phyloP scores from a whole-genome alignment of 2,329 filamentous ascomycete genomes.

The Emmonsiellopsis sp. region DNA sequence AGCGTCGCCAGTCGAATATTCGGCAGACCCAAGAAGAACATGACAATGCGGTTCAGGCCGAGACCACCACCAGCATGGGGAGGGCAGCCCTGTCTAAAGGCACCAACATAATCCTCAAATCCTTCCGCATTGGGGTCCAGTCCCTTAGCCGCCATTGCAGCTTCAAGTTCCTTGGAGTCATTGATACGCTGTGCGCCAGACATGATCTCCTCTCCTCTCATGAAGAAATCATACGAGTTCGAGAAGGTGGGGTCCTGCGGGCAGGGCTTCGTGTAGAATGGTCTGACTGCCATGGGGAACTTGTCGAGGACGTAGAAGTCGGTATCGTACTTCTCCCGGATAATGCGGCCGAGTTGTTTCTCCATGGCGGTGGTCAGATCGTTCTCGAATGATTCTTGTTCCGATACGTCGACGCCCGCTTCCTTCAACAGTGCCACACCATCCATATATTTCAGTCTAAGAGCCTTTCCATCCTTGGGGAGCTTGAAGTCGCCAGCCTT shows the following conservation, averaged over 20 bases:
- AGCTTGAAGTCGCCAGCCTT: slow-evolving; percentile 43
- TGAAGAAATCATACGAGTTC: slow-evolving; percentile 63
- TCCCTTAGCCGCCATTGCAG: slow-evolving; percentile 50
- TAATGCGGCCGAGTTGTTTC: slow-evolving; percentile 70
- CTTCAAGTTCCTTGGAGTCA: slow-evolving; percentile 48
- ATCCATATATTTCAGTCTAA: slow-evolving; percentile 43
- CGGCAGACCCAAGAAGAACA: slow-evolving; percentile 57
- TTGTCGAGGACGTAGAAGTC: slow-evolving; percentile 98
- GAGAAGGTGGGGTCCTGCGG: slow-evolving; percentile 56
- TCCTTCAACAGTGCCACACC: slow-evolving; percentile 40
- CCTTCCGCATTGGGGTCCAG: slow-evolving; percentile 51
- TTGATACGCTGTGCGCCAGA: slow-evolving; percentile 60
- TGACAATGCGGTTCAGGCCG: slow-evolving; percentile 58
- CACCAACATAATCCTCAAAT: slow-evolving; percentile 55
- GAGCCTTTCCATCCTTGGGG: slow-evolving; percentile 40
- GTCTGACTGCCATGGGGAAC: slow-evolving; percentile 79
- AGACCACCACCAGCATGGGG: slow-evolving; percentile 58
- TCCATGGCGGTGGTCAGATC: slow-evolving; percentile 42
- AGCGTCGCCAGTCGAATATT: slow-evolving; percentile 54
- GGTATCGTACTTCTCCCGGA: slow-evolving; percentile 81
- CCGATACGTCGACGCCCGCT: slow-evolving; percentile 41
- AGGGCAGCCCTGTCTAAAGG: slow-evolving; percentile 56
- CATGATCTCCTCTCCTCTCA: slow-evolving; percentile 62
- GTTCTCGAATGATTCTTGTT: slow-evolving; percentile 40
- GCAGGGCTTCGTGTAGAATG: slow-evolving; percentile 86